Evolutionary conservation across 1,284 basidiomycete genomes (phyloP).

Genomic region (Pyrrhoderma noxium): DNA sequence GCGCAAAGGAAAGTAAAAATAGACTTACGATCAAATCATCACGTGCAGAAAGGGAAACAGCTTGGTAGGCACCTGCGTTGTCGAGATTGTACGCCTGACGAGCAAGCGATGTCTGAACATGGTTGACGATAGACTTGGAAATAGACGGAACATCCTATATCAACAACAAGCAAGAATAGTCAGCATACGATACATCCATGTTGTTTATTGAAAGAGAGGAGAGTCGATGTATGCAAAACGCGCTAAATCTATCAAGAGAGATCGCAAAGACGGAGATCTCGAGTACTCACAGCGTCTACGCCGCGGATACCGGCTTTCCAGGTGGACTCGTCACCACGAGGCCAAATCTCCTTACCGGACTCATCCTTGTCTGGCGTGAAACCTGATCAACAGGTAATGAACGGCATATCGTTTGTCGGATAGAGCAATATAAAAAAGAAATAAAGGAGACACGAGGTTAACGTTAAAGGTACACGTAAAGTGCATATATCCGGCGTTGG

Average conservation of each 20-base stretch:
- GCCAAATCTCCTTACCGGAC: conserved; percentile 76
- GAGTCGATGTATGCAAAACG: too few species aligned
- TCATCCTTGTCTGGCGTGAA: conserved; percentile 70
- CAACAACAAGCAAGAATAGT: conserved; percentile 13
- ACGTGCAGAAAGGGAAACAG: conserved; percentile 71
- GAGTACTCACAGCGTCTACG: conserved; percentile 48
- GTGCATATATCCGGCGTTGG: neutral
- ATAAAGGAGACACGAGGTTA: neutral
- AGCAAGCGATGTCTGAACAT: conserved; percentile 82
- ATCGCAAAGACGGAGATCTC: neutral
- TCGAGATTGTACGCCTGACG: conserved; percentile 86
- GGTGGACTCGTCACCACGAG: conserved; percentile 69
- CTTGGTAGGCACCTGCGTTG: conserved; percentile 74
- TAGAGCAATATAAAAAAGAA: neutral
- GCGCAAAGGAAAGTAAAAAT: neutral
- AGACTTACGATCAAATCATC: conserved; percentile 71
- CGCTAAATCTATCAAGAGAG: too few species aligned
- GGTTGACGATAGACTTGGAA: conserved; percentile 75
- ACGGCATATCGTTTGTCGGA: conserved; percentile 1
- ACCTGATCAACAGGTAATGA: conserved; percentile 35
- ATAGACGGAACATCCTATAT: conserved; percentile 53
- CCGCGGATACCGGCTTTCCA: conserved; percentile 68
- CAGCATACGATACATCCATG: too few species aligned
- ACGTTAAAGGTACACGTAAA: neutral
- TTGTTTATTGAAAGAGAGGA: too few species aligned